Base-by-base conservation (phyloP, 192 early-diverging fungal species). In the Polychytrium aggregatum region DNA sequence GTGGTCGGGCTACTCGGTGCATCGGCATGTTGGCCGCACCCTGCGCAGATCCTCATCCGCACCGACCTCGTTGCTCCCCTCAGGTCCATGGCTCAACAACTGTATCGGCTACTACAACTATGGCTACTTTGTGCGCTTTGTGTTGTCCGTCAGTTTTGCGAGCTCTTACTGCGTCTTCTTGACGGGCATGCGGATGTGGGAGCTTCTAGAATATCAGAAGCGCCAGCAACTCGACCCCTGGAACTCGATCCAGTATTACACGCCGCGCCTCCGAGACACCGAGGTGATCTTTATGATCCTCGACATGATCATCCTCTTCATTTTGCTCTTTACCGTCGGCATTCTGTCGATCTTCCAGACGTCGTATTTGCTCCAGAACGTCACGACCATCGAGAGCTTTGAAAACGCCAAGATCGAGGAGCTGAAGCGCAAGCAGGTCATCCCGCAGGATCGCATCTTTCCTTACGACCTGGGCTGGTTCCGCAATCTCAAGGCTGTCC, bases 1-100 rank as follows among this genome's bases (percentile, higher is more conserved):
- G 18, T 2, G 8, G 7, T 26, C 5, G n/a, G 22, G 18, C 45
- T 8, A 25, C 7, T 28, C 27, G 27, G 24, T 42, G 41, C 20
- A 14, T 8, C 41, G 27, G 24, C 9, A 24, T 28, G 11, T 22
- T 25, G 24, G 24, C 20, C 4, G 4, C 29, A 6, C 22, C 4
- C 22, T n/a, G 17, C 39, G 3, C 7, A n/a, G 17, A 41, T 37
- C 17, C 44, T 31, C 26, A 37, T 26, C 24, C 38, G 17, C 35
- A 44, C 16, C n/a, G 37, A 13, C 30, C 26, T 40, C 21, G 17
- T 13, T 38, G 17, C 28, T 28, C 39, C 22, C 16, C 24, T 20
- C 52, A 74, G 63, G 68, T 44, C 92, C 90, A 6, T 98, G 90
- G 88, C 79, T 91, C 53, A 74, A 82, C 64, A 82, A 90, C 62